Base-by-base conservation (phyloP, 805 yeast species). In the Yarrowia osloensis region DNA sequence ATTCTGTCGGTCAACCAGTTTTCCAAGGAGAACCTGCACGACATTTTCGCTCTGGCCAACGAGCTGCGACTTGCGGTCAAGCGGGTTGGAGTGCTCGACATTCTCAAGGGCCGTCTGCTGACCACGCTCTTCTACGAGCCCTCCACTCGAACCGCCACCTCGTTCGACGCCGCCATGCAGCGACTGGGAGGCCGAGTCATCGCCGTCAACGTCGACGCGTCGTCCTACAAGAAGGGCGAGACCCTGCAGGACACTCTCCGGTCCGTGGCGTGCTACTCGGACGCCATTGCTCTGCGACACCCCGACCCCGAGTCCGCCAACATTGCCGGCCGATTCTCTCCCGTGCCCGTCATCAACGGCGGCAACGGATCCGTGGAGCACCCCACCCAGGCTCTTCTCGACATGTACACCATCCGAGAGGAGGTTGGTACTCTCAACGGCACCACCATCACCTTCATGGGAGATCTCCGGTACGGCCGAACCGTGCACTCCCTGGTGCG, bases 121-220 rank as follows among this genome's bases (percentile, higher is more conserved):
- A 91, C 97, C 57, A 96, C 98, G 12, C 88, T 95, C 82, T 95
- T 95, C 83, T 95, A 92, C 79, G 99, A 95, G 82, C 99, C 99
- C 72, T 91, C 97, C 6, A 96, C 99, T 44, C 86, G 99, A 81
- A 95, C 99, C 37, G 86, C 96, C 21, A 87, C 98, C 24, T 95
- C 98, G 1, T 96, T 96, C 77, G 97, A 95, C 78, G 97, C 97
- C 73, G 99, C 99, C 69, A 95, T 95, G 99, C 98, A 95, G 83
- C 90, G 99, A 81, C 84, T 95, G 74, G 99, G 99, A 78, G 99
- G 99, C 76, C 87, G 97, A 79, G 97, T 92, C 72, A 90, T 96
- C 72, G 85, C 96, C 67, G 89, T 95, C 71, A 84, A 90, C 70
- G 89, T 95, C 69, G 86, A 85, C 71, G 84, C 92, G 37, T 93